Conservation (phyloP, 148 eudicot species). For the Camellia japonica region DNA sequence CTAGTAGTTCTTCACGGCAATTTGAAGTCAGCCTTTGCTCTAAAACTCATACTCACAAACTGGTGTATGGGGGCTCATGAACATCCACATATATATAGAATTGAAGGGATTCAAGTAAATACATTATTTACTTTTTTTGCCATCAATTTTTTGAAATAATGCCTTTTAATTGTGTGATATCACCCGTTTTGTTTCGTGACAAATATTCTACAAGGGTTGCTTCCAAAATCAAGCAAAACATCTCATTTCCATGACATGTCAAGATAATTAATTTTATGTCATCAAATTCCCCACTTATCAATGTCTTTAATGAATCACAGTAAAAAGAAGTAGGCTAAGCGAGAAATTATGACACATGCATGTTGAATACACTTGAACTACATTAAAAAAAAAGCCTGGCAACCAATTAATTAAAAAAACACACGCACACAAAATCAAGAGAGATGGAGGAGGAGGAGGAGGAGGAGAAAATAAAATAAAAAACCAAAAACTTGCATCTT, state of each 20-base stretch:
- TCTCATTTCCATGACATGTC: background rate
- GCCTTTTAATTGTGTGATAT: background rate
- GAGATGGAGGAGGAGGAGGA: too few relatives aligned
- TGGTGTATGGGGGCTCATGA: background rate
- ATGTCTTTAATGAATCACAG: background rate
- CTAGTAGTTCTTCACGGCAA: background rate
- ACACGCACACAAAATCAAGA: too few relatives aligned
- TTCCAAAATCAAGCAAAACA: background rate
- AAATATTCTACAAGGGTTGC: background rate
- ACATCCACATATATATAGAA: background rate
- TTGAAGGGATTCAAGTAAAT: background rate
- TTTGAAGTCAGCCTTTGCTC: background rate
- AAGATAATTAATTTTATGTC: background rate
- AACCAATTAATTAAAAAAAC: too few relatives aligned
- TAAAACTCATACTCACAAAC: background rate
- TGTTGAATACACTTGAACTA: background rate
- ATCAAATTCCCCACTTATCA: background rate
- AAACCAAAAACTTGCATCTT: background rate
- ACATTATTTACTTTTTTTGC: background rate
- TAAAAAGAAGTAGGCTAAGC: background rate
- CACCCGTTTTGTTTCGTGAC: background rate
- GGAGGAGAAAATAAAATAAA: too few relatives aligned
- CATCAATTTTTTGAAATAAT: background rate
- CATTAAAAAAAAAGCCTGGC: background rate
- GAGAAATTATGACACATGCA: background rate